These are phyloP conservation scores for Myxozyma mucilagina DNA, from an alignment of 805 yeast genomes.

Conservation along the genomic window DNA sequence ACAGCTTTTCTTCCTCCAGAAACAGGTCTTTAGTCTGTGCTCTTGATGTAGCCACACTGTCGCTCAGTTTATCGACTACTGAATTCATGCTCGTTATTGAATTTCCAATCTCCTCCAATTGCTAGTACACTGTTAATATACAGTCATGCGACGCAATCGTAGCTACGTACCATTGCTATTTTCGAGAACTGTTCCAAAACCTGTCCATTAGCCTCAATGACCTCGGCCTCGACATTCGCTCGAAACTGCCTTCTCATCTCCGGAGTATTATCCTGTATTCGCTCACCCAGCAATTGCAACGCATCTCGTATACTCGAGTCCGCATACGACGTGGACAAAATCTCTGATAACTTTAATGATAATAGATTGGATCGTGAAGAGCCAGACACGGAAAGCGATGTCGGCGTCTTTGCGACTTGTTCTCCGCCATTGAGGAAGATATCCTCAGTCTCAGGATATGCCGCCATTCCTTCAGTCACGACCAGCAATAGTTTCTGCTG, in stretches of 20 bases:
- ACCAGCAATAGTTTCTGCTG: too few species aligned
- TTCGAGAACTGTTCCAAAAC: conserved; percentile 41
- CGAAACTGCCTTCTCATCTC: conserved; percentile 40
- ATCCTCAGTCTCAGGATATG: conserved; percentile 15
- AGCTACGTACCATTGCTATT: conserved; percentile 33
- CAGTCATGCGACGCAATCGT: not conserved
- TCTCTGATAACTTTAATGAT: conserved; percentile 29
- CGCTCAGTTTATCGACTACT: conserved; percentile 35
- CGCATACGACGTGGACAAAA: conserved; percentile 41
- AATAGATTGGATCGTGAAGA: conserved; percentile 22
- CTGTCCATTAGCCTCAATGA: conserved; percentile 38
- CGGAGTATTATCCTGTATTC: conserved; percentile 38
- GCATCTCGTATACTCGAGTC: conserved; percentile 40
- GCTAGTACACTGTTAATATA: conserved; percentile 18
- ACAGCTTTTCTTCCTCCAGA: conserved; percentile 21
- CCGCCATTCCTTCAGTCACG: conserved; percentile 1
- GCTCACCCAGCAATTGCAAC: conserved; percentile 36
- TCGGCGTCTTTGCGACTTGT: conserved; percentile 16
- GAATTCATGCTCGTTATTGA: conserved; percentile 35
- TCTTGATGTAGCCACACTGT: conserved; percentile 10
- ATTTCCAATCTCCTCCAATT: conserved; percentile 33
- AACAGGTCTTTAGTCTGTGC: conserved; percentile 34
- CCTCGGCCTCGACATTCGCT: conserved; percentile 40
- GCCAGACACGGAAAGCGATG: conserved; percentile 17
- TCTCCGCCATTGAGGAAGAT: conserved; percentile 5